Evolutionary conservation across 2,329 filamentous ascomycete species (phyloP), one percentile per base, ranked within the genome.

Genomic region (Colletotrichum viniferum): DNA sequence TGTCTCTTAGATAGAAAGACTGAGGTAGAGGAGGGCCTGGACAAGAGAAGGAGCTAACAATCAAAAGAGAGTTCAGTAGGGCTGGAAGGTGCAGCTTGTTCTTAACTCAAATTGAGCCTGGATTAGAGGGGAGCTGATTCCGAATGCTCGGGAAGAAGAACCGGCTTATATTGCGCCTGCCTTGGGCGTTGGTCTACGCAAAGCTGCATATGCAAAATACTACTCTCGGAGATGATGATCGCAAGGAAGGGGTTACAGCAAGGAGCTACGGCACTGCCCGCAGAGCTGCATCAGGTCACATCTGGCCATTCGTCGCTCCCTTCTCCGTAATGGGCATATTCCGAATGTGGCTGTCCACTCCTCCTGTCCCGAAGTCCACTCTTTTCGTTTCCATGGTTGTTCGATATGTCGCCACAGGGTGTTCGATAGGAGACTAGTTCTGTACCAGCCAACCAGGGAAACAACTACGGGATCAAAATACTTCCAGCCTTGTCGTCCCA

Each of bases 221-320:
- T 28, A 48, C 16, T 21, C 55, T 65, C 67, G 72, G 72, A 74
- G 36, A 71, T 74, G 67, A 73, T 38, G 58, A 65, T 74, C 67
- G 60, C 28, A 71, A 28, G 61, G 61, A 65, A 74, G 36, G 66
- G 66, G 43, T 34, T 36, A 28, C 48, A 43, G 52, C 26, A 30
- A 63, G 30, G 24, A 63, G 61, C 64, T 9, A 32, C 66, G 71
- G 66, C 58, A 65, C 18, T 70, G 71, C 30, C 66, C 66, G 71
- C 16, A n/a, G 30, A 60, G 64, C 34, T 52, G 48, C 67, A 58
- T 71, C 72, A 71, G 72, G 72, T 74, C 72, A 71, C 72, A 71
- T 61, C 60, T 74, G 67, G 32, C 67, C 67, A 74, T 71, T 4
- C 52, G 36, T 61, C 12, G 32, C 32, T 48, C 5, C 21, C 9